Evolutionary conservation across 2,329 filamentous ascomycete genomes (phyloP).

Genomic region (Mycosphaerelloides madeirae): DNA sequence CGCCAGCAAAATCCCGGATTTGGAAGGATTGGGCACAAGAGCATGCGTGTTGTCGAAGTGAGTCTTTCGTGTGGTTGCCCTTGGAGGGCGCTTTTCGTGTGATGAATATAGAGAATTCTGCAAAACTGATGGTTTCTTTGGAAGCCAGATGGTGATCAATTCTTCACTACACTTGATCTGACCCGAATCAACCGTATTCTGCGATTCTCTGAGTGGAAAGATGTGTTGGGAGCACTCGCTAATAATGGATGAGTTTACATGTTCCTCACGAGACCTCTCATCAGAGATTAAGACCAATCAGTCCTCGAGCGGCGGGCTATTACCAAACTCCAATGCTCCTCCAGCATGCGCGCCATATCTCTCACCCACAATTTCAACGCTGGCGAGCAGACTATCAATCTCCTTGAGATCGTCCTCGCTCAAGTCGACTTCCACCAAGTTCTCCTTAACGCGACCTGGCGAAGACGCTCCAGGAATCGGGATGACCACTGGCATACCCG

Average conservation of each 20-base stretch:
- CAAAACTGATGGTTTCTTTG: slow-evolving; percentile 43
- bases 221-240: no score
- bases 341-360: slow-evolving; percentile 33
- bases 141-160: slow-evolving; percentile 42
- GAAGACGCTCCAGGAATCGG: slow-evolving; percentile 42
- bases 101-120: slow-evolving; percentile 48
- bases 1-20: no score
- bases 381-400: slow-evolving; percentile 49
- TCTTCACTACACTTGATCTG: slow-evolving; percentile 48
- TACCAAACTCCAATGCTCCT: slow-evolving; percentile 24
- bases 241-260: no score
- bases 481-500: slow-evolving; percentile 43
- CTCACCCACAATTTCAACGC: slow-evolving; percentile 39
- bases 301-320: slow-evolving; percentile 21
- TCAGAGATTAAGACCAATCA: not conserved
- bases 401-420: slow-evolving; percentile 47
- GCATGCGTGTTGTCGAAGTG: no score
- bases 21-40: no score
- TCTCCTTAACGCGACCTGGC: slow-evolving; percentile 38
- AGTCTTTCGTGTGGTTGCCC: no score
- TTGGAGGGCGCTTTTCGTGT: slow-evolving; percentile 12
- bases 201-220: no score
- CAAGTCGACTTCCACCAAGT: slow-evolving; percentile 38
- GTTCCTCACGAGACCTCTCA: no score
- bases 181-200: no score